Evolutionary conservation across 768 basidiomycete species (phyloP), one percentile per base, ranked within the genome.

Genomic region (Boletus tylopilopsis): DNA sequence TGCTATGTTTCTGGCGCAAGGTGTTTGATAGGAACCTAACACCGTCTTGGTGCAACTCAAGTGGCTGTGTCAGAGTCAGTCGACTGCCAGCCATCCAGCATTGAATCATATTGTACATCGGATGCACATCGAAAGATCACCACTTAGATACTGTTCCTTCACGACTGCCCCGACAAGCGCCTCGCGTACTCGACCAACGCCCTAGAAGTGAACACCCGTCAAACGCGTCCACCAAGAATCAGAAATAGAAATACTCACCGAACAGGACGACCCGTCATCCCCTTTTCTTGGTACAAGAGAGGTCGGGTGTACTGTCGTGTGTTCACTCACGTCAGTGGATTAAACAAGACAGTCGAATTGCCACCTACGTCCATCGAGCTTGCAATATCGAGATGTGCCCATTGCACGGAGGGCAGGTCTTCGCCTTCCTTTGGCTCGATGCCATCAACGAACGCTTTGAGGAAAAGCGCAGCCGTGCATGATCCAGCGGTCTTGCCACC

Each of bases 351-450:
- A 11, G 47, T 47, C 33, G 53, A 52, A 40, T 53, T 47, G 23
- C 37, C 45, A 67, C 74, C 45, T 34, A 81, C 80, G 69, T 90
- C 87, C 86, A 88, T 88, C 16, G 78, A 69, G 13, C 87, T 84
- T 11, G 82, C 90, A 49, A 92, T 92, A 60, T 94, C 92, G 36
- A 93, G 68, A 66, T 94, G 92, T 1, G 91, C 92, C 90, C 91
- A 94, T 53, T 81, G 80, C 56, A 90, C 68, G 12, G 70, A 64
- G 6, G 80, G 73, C 6, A 73, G 73, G 42, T 74, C 75, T 49
- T 75, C 60, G 37, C 79, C 82, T 12, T 80, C 76, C 59, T 79
- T 76, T 2, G 76, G 71, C 60, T 89, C 85, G 48, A 84, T 80
- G 4, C 87, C 89, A 22, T 86, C 77, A 2, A 87, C 87, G 57